Evolutionary conservation across 768 basidiomycete species (phyloP), one percentile per base, ranked within the genome.

Genomic region (Tylopilus vinaceipallidus): DNA sequence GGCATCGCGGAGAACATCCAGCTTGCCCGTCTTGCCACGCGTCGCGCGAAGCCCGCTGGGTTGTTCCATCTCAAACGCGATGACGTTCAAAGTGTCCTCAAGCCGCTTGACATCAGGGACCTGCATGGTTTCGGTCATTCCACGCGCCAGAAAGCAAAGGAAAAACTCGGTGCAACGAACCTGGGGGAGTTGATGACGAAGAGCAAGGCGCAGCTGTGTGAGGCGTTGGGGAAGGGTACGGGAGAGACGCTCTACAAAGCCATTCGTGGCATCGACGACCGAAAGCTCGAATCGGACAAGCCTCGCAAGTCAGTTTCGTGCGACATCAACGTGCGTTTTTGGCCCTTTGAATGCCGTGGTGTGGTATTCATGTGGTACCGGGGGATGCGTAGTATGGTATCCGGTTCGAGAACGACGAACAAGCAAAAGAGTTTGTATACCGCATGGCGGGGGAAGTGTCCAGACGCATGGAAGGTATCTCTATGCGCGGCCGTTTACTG

Each of bases 1-100:
- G 97, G 97, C 11, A 87, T 97, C 43, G 79, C 91, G 0, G 82
- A 91, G 54, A 99, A 98, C 69, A 88, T 95, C 57, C 82, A 95
- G 39, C 82, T 99, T 6, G 91, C 95, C 1, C 88, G 94, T 16
- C 76, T 99, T 7, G 97, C 97, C 3, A 95, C 93, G 0, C 82
- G 90, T 8, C 77, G 75, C 6, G 97, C 97, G 6, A 99, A 99
- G 62, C 97, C 97, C 0, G 94, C 87, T 0, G 86, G 86, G 2
- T 83, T 90, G 0, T 91, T 79, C 61, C 92, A 94, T 55, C 79
- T 99, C 13, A 56, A 75, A 0, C 71, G 71, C 4, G 74, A 73
- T 11, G 78, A 81, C 40, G 74, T 84, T 3, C 62, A 71, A 2
- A 70, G 67, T 1, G 73, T 89, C 33, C 72, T 95, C 4, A 77